These are phyloP conservation scores for Mycena venus DNA, from an alignment of 768 basidiomycete genomes.

Conservation along the genomic window DNA sequence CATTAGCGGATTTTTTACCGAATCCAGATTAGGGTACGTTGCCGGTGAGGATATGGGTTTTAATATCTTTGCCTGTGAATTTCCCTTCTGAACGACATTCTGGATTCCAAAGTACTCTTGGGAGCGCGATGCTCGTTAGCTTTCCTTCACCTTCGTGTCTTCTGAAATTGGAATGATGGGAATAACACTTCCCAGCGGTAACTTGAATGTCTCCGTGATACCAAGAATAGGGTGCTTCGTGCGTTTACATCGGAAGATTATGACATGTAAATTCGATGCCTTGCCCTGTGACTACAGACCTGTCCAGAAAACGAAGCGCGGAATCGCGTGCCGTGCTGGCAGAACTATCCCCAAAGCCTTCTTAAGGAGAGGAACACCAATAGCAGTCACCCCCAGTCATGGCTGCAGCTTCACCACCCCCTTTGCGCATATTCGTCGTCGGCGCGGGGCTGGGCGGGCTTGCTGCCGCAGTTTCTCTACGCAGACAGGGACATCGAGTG, in stretches of 20 bases:
- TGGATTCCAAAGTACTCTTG: too few relatives aligned
- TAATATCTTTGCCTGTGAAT: too few relatives aligned
- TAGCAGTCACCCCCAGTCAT: background rate
- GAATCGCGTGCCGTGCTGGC: background rate
- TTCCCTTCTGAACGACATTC: too few relatives aligned
- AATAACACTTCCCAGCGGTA: too few relatives aligned
- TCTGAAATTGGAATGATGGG: too few relatives aligned
- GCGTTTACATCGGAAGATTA: background rate
- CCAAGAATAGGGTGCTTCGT: background rate
- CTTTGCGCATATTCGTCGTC: slow-evolving; percentile 22
- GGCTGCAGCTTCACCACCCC: background rate
- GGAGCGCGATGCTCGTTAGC: too few relatives aligned
- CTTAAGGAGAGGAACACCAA: background rate
- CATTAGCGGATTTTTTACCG: too few relatives aligned
- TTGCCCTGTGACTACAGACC: background rate
- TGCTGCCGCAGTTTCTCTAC: slow-evolving; percentile 23
- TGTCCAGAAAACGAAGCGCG: background rate
- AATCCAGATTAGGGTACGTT: too few relatives aligned
- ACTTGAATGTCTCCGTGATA: background rate
- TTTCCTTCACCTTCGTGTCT: too few relatives aligned
- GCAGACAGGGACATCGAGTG: slow-evolving; percentile 24
- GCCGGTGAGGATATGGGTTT: too few relatives aligned
- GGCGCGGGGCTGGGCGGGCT: slow-evolving; percentile 27
- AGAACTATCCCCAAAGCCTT: background rate
- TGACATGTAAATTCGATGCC: background rate